Conservation (phyloP, 2,329 filamentous ascomycete species). For the Pyrenochaeta sp. region DNA sequence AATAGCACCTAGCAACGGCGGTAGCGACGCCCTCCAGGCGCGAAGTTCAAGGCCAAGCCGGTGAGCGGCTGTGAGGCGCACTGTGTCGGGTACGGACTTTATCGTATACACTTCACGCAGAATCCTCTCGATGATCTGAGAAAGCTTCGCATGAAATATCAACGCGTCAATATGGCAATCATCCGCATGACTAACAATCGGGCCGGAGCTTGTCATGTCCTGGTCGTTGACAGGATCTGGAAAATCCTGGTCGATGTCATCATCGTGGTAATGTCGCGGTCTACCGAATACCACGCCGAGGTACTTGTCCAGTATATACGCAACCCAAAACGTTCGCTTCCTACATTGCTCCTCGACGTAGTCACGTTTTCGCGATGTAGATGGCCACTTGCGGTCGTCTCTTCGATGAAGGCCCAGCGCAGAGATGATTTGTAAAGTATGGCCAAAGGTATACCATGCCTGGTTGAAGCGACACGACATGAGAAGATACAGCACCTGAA, state of each 20-base stretch:
- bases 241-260: conserved; percentile 69
- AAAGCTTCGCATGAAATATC: conserved; percentile 56
- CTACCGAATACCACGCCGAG: conserved; percentile 67
- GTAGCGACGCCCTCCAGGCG: conserved; percentile 47
- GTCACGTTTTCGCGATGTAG: conserved; percentile 34
- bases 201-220: conserved; percentile 60
- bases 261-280: conserved; percentile 67
- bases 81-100: conserved; percentile 42
- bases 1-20: conserved; percentile 55
- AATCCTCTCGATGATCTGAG: conserved; percentile 42
- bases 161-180: conserved; percentile 63
- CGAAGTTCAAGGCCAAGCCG: conserved; percentile 50
- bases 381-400: conserved; percentile 39
- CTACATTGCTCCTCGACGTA: conserved; percentile 61
- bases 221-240: conserved; percentile 66
- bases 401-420: conserved; percentile 54
- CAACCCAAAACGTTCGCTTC: conserved; percentile 68
- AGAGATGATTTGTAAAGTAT: conserved; percentile 61
- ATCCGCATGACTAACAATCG: conserved; percentile 25
- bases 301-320: conserved; percentile 69
- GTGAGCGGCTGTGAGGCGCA: conserved; percentile 51
- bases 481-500: conserved; percentile 66
- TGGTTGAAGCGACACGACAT: conserved; percentile 66
- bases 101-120: conserved; percentile 45
- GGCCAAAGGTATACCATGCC: conserved; percentile 67